A percentile compares a stretch with the other conserved stretches of the same genome.
Conservation (phyloP, 1,284 basidiomycete genomes). For the Xerocomus nothofagi region DNA sequence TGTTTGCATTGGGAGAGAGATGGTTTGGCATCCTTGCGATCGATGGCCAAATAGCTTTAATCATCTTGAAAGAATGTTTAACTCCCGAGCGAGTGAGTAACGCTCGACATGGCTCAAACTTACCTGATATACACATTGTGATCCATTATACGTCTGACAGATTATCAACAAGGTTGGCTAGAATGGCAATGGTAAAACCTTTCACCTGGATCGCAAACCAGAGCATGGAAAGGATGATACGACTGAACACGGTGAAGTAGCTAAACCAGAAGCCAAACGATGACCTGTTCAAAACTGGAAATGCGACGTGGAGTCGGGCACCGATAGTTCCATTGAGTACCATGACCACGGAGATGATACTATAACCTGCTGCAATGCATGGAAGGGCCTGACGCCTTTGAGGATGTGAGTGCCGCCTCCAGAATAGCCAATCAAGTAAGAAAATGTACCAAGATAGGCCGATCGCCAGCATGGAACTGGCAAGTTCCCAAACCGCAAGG, state of each 20-base stretch:
- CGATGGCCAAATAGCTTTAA: conserved; percentile 67
- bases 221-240: conserved; percentile 60
- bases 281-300: conserved; percentile 61
- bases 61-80: conserved; percentile 41
- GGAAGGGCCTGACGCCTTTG: conserved; percentile 49
- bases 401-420: conserved; percentile 6
- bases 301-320: conserved; percentile 60
- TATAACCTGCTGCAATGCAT: conserved; percentile 50
- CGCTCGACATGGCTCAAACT: not conserved
- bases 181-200: not conserved
- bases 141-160: conserved; percentile 29
- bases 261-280: conserved; percentile 68
- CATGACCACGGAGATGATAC: conserved; percentile 46
- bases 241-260: conserved; percentile 62
- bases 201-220: conserved; percentile 57
- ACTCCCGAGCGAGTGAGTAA: not conserved
- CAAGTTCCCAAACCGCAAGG: conserved; percentile 46
- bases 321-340: conserved; percentile 58
- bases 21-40: conserved; percentile 56
- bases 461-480: conserved; percentile 51
- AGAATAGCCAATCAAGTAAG: not conserved
- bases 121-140: conserved; percentile 35
- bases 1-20: conserved; percentile 50
- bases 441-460: conserved; percentile 50
- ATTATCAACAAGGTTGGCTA: not conserved